phyloP scores from a whole-genome alignment of 2,329 filamentous ascomycete genomes.

The Pestalotiopsis sp. region DNA sequence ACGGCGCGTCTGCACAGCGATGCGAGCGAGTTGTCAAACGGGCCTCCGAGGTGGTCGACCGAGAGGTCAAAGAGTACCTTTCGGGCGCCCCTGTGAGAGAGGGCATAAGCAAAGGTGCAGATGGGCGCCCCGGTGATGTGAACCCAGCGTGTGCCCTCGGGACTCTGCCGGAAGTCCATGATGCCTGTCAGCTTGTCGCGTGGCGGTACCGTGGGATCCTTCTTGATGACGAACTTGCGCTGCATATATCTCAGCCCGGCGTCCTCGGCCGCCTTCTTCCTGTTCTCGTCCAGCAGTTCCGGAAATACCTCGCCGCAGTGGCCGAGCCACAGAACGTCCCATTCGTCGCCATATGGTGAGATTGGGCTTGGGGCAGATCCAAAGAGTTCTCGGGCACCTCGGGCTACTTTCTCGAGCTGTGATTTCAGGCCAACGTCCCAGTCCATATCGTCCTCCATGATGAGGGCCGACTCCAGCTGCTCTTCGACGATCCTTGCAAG shows the following conservation, averaged over 20 bases:
- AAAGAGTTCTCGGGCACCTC: slow-evolving; percentile 33
- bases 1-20: slow-evolving; percentile 32
- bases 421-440: slow-evolving; percentile 40
- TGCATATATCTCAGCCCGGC: slow-evolving; percentile 25
- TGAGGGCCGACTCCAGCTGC: slow-evolving; percentile 37
- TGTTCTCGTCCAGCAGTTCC: slow-evolving; percentile 27
- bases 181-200: slow-evolving; percentile 29
- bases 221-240: slow-evolving; percentile 27
- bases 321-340: slow-evolving; percentile 32
- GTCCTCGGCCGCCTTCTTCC: slow-evolving; percentile 24
- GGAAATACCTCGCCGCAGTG: slow-evolving; percentile 34
- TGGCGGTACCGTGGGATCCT: slow-evolving; percentile 30
- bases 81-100: slow-evolving; percentile 28
- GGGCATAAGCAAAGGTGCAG: slow-evolving; percentile 35
- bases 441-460: slow-evolving; percentile 44
- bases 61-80: slow-evolving; percentile 32
- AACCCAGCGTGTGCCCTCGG: slow-evolving; percentile 28
- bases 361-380: slow-evolving; percentile 21
- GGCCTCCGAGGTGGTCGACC: slow-evolving; percentile 30
- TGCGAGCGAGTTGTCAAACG: slow-evolving; percentile 37
- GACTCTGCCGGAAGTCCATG: slow-evolving; percentile 27
- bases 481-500: slow-evolving; percentile 34
- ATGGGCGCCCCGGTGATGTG: slow-evolving; percentile 29
- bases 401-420: slow-evolving; percentile 34
- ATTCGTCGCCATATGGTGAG: slow-evolving; percentile 29